Evolutionary conservation across 148 eudicot species (phyloP).

Genomic region (Rhododendron vialii): DNA sequence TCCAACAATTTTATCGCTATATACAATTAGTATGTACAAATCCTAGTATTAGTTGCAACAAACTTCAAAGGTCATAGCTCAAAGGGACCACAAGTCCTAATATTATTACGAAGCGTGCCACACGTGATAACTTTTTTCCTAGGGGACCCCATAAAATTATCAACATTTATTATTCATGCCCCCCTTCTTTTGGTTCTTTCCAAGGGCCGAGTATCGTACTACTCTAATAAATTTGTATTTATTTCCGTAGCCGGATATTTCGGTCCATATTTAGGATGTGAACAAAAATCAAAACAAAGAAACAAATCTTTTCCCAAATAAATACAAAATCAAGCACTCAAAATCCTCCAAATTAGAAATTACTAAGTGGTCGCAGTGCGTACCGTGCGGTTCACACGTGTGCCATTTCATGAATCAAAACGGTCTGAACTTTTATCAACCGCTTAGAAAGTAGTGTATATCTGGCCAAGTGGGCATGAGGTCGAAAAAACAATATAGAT

Average conservation of each 20-base stretch:
- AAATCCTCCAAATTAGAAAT: not conserved
- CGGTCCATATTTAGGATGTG: not conserved
- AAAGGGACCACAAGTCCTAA: not conserved
- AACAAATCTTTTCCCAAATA: constrained; percentile 6
- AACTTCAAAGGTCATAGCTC: not conserved
- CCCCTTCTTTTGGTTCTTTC: not conserved
- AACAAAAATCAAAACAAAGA: not conserved
- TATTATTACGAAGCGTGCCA: not conserved
- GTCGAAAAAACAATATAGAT: not conserved
- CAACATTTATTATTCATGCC: not conserved
- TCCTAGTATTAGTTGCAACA: not conserved
- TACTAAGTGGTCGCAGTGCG: not conserved
- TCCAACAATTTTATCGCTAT: not conserved
- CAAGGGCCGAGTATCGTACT: too few species aligned
- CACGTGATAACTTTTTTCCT: not conserved
- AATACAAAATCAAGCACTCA: not conserved
- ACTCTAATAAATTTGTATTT: not conserved
- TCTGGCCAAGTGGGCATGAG: not conserved
- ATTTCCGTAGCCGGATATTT: not conserved
- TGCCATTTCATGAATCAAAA: not conserved
- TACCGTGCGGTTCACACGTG: not conserved
- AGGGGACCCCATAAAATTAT: not conserved
- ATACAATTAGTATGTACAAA: not conserved
- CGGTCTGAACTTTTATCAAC: not conserved
- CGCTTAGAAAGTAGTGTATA: not conserved